Conservation (phyloP, 306 rosid genomes). For the Sicyos baderoa region DNA sequence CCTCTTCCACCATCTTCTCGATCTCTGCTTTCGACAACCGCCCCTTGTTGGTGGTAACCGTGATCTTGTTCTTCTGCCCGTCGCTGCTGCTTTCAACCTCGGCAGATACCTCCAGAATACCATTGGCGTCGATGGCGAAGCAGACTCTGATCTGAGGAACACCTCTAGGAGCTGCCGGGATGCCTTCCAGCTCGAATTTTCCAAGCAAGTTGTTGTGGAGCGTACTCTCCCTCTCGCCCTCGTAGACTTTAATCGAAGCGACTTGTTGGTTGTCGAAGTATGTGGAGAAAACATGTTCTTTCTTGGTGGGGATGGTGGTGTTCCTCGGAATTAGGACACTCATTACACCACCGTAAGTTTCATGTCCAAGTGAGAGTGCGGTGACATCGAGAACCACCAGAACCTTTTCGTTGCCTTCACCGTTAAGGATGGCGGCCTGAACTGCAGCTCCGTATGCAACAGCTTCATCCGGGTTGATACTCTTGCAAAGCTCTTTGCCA, state of each 20-base stretch:
- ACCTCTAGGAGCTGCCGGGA: slow-evolving; percentile 58
- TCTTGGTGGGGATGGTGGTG: slow-evolving; percentile 60
- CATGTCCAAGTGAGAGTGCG: slow-evolving; percentile 50
- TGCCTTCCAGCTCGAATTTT: slow-evolving; percentile 36
- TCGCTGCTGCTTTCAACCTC: slow-evolving; percentile 40
- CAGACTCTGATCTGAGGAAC: slow-evolving; percentile 48
- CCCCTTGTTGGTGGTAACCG: slow-evolving; percentile 49
- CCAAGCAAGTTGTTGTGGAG: slow-evolving; percentile 56
- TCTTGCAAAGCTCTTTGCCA: slow-evolving; percentile 71
- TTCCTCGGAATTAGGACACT: slow-evolving; percentile 56
- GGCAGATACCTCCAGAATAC: slow-evolving; percentile 50
- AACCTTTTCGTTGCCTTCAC: slow-evolving; percentile 57
- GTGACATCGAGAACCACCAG: slow-evolving; percentile 61
- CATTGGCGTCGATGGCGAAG: slow-evolving; percentile 61
- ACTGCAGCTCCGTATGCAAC: slow-evolving; percentile 72
- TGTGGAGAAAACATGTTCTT: slow-evolving; percentile 59
- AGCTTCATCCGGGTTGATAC: slow-evolving; percentile 66
- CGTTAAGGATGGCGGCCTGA: slow-evolving; percentile 57
- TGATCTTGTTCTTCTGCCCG: slow-evolving; percentile 45
- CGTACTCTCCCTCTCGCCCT: slow-evolving; percentile 52
- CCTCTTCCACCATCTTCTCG: slow-evolving; percentile 53
- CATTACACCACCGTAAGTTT: slow-evolving; percentile 53
- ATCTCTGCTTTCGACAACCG: slow-evolving; percentile 48
- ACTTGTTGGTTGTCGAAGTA: slow-evolving; percentile 58
- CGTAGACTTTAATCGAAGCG: slow-evolving; percentile 46